Percentiles rank a stretch among this genome's conserved stretches.
Evolutionary conservation across 768 basidiomycete species (phyloP).

Genomic region (Leccinum uliginosum): DNA sequence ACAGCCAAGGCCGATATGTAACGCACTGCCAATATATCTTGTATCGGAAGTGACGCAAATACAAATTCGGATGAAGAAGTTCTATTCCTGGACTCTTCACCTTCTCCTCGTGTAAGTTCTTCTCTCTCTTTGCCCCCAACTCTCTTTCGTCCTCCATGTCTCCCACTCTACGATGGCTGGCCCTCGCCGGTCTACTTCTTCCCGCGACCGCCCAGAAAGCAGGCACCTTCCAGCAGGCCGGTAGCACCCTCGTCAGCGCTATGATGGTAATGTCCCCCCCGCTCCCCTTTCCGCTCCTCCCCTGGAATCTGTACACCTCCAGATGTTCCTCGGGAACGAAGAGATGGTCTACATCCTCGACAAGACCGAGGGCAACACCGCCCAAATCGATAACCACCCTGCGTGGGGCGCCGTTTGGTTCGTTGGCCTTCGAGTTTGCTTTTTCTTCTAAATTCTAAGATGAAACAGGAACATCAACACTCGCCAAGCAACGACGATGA

Average conservation of each 20-base stretch:
- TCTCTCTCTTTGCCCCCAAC: no score
- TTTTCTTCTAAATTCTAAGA: conserved; percentile 27
- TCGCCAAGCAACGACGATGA: conserved; percentile 21
- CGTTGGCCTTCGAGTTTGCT: not conserved
- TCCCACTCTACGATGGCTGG: conserved; percentile 5
- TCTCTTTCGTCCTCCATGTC: no score
- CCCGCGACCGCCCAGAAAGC: conserved; percentile 8
- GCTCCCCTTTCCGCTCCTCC: not conserved
- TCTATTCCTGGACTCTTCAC: no score
- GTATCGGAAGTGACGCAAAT: not conserved
- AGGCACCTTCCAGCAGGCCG: conserved; percentile 19
- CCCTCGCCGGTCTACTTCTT: conserved; percentile 1
- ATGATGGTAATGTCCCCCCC: conserved; percentile 38
- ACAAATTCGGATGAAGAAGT: not conserved
- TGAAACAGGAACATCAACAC: conserved; percentile 17
- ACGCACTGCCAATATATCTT: no score
- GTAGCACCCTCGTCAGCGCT: conserved; percentile 40
- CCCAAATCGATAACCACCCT: conserved; percentile 61
- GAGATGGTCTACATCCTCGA: conserved; percentile 86
- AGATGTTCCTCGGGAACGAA: conserved; percentile 78
- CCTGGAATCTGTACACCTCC: no score
- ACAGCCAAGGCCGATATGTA: not conserved
- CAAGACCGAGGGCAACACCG: conserved; percentile 77
- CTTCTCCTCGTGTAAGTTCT: not conserved
- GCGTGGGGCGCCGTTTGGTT: conserved; percentile 72